Evolutionary conservation across 2,329 filamentous ascomycete species (phyloP), one percentile per base, ranked within the genome.

Genomic region (Pseudogymnoascus sp.): DNA sequence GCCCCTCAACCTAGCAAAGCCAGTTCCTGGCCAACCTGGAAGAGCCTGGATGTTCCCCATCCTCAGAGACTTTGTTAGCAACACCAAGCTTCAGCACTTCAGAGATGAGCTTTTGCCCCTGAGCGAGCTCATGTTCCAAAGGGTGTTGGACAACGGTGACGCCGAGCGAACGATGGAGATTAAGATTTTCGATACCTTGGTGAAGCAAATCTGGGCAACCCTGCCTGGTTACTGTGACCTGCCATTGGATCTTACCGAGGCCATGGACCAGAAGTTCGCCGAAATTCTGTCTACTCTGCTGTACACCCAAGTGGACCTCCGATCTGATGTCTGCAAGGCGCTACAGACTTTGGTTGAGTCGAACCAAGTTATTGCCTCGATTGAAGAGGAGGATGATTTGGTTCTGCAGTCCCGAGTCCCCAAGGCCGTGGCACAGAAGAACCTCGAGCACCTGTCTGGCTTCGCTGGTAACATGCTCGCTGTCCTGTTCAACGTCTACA

Each of bases 401-500:
- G 78, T 94, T 36, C 79, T 91, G 11, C 90, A 93, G 71, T 88
- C 88, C 68, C 82, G 92, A 58, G 83, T 97, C 12, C 86, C 88
- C 3, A 91, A 88, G 71, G 82, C 79, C 3, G 80, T 85, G 38
- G 93, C 94, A 0, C 78, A 85, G 72, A 86, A 87, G 74, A 97
- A 97, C 71, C 76, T 97, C 38, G 78, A 84, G n/a, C 87, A 96
- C 71, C 79, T 99, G 11, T 85, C 90, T 14, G 78, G 78, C 1
- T 92, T 94, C 70, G 82, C 93, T 1, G 88, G 88, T 63, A 97
- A 97, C 69, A 83, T 99, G 75, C 83, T 99, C 41, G 92, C 94
- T 6, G 93, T 97, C 0, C 78, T 99, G n/a, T 97, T 99, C 80
- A 99, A 99, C 71, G 93, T 99, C 47, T 99, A 99, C 77, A 96